Evolutionary conservation across 202 grass and related monocot genomes (phyloP).

Genomic region (Miscanthus sacchariflorus): DNA sequence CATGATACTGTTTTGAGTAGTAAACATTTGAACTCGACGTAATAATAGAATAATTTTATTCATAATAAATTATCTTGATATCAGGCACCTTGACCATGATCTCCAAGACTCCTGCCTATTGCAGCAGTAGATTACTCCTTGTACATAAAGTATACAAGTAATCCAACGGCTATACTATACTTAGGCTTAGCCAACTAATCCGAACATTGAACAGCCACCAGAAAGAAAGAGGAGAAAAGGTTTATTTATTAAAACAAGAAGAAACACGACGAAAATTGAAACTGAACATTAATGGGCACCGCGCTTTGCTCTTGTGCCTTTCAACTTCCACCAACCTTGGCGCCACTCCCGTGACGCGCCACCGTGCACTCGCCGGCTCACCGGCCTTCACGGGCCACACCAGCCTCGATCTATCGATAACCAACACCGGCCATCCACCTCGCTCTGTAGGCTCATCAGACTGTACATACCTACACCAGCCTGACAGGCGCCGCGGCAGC

Average conservation of each 20-base stretch:
- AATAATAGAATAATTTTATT: not conserved
- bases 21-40: not conserved
- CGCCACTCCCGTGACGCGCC: constrained; percentile 36
- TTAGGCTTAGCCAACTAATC: not conserved
- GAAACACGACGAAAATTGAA: not conserved
- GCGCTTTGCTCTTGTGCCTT: constrained; percentile 31
- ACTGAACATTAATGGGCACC: constrained; percentile 32
- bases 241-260: not conserved
- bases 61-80: not conserved
- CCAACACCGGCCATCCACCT: not conserved
- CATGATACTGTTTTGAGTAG: not conserved
- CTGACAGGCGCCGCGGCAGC: constrained; percentile 58
- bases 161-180: constrained; percentile 15
- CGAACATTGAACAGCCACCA: not conserved
- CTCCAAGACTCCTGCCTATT: not conserved
- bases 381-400: constrained; percentile 38
- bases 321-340: constrained; percentile 29
- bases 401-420: not conserved
- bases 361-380: constrained; percentile 36
- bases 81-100: constrained; percentile 16
- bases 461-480: constrained; percentile 51
- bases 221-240: not conserved
- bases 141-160: constrained; percentile 8
- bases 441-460: not conserved
- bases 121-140: not conserved